Percentiles rank a stretch among this genome's conserved stretches.
phyloP scores from a whole-genome alignment of 2,329 filamentous ascomycete genomes.

The Dothiorella sarmentorum region DNA sequence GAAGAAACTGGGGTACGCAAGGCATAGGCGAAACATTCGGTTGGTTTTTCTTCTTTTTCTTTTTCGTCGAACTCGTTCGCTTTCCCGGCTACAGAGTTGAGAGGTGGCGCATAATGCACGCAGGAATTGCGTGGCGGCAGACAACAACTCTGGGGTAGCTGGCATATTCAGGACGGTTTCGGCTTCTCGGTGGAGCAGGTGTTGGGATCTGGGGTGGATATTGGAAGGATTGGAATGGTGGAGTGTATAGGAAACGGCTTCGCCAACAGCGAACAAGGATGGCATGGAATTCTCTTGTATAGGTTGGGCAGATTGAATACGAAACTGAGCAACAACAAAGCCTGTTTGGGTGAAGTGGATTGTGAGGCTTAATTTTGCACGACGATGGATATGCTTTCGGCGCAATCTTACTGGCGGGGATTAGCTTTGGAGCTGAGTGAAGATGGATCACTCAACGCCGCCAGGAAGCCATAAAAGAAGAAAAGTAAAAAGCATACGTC shows the following conservation, averaged over 20 bases:
- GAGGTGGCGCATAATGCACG: neutral
- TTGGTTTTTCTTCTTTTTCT: neutral
- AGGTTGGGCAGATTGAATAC: constrained; percentile 14
- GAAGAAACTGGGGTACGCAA: neutral
- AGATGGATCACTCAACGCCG: no score
- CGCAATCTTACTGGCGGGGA: neutral
- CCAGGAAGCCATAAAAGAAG: no score
- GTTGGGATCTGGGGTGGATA: neutral
- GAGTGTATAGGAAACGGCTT: neutral
- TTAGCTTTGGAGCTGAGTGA: neutral
- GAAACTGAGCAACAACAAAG: neutral
- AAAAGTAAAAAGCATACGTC: no score
- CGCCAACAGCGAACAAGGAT: neutral
- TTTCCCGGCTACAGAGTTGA: neutral
- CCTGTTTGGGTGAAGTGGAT: neutral
- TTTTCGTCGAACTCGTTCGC: neutral
- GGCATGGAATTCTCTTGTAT: neutral
- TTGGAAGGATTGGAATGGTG: neutral
- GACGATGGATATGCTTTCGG: neutral
- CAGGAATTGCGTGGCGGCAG: neutral
- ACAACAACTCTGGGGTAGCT: neutral
- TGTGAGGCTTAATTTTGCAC: neutral
- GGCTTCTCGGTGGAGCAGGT: neutral
- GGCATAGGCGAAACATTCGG: neutral
- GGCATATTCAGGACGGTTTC: neutral